Conservation (phyloP, 345 rosid species). For the Reutealis trisperma region DNA sequence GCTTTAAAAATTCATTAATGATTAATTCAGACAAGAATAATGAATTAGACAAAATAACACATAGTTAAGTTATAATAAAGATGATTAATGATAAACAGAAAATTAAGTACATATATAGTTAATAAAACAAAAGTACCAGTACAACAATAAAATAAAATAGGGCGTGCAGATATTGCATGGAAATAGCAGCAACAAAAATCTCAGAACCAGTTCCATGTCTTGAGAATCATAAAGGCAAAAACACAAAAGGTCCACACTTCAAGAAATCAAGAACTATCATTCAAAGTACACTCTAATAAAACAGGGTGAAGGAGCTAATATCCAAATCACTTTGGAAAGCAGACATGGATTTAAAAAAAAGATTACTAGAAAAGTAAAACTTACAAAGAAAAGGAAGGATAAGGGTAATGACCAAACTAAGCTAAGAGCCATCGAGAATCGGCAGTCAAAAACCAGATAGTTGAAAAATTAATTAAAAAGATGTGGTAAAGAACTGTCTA, state of each 20-base stretch:
- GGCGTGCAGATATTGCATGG: background rate
- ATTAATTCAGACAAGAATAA: slow-evolving; percentile 1
- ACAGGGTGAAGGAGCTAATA: background rate
- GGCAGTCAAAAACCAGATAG: slow-evolving; percentile 2
- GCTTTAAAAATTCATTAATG: slow-evolving; percentile 18
- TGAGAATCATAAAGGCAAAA: background rate
- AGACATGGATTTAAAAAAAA: background rate
- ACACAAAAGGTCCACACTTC: background rate
- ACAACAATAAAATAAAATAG: background rate
- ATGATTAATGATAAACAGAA: background rate
- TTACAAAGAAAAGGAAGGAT: slow-evolving; percentile 15
- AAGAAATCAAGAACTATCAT: background rate
- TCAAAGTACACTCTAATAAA: background rate
- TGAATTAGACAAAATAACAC: background rate
- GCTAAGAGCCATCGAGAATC: background rate
- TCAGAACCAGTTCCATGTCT: background rate
- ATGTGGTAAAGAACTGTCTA: background rate
- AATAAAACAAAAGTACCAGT: background rate
- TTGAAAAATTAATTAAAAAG: background rate
- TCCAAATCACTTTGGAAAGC: slow-evolving; percentile 12
- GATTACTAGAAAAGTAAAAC: slow-evolving; percentile 14
- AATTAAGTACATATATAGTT: background rate
- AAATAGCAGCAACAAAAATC: background rate
- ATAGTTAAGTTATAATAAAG: background rate
- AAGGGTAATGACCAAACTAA: slow-evolving; percentile 6